Base-by-base conservation (phyloP, 2,329 filamentous ascomycete species). In the Laburnicola sp. region DNA sequence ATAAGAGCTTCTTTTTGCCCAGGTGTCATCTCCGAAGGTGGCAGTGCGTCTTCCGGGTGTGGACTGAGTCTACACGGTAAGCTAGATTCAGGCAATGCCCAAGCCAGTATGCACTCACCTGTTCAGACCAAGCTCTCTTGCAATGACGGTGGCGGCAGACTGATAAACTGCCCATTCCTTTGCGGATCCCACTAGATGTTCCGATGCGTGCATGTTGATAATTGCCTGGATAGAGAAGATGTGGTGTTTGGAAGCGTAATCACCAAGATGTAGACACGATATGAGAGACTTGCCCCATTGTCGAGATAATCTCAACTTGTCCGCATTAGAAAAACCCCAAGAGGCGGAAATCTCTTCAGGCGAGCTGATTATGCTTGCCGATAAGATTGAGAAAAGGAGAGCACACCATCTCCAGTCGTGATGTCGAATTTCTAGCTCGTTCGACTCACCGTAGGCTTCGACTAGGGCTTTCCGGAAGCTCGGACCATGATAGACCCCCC, bases 151-250 rank as follows among this genome's bases (percentile, higher is more conserved):
- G 2, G 75, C 78, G 1, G 76, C 72, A 2, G 74, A 75, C 6
- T 80, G 68, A 21, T 77, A 69, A 1, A 78, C 75, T 3, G 72
- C 74, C 51, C 78, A 78, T 36, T 75, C 75, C 54, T 78, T 79
- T 5, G 76, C 76, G 23, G 74, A 75, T 1, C 78, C 79, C 1
- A 80, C 69, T 11, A 78, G 63, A 60, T 82, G 79, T 6, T 77
- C 78, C 6, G 76, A 76, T 2, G 78, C 75, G n/a, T 78, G 79
- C 27, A 78, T 64, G 1, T 74, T 76, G 7, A 76, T 66, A 34
- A 82, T 78, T 3, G 78, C 73, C 57, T 80, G 74, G 3, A 80
- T 69, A 0, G 66, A 54, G 55, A 67, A 56, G 63, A 74, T 53
- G 62, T 74, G 47, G 43, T 60, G 59, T 49, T 64, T 58, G 58